Base-by-base conservation (phyloP, 1,139 yeast genomes). In the Tardiomyces blankii region DNA sequence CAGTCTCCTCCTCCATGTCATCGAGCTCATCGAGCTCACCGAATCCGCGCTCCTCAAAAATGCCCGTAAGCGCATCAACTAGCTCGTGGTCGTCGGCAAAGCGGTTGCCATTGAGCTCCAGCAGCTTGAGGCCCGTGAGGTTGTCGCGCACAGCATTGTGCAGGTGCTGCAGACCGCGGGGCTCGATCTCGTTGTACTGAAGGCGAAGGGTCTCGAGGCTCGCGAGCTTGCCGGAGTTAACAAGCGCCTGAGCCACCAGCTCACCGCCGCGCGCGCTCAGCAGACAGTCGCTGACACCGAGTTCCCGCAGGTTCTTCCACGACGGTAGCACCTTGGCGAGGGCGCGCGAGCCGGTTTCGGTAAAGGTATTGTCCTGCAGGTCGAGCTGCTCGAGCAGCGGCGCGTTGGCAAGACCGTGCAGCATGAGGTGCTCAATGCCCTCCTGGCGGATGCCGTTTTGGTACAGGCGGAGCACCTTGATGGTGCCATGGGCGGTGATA, bases 381-480 rank as follows among this genome's bases (percentile, higher is more conserved):
- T 91, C 98, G 42, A 93, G 69, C 41, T 77, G 77, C 55, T 78
- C 73, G 58, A 91, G 74, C 38, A 75, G 69, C 32, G 70, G 68
- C 62, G 85, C 80, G 51, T 69, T 63, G 43, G 75, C 66, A 56
- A 91, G 75, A 50, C 96, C 97, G 49, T 82, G 76, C 35, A 71
- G 69, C 54, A 91, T 72, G 61, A 91, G 74, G 56, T 77, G 80
- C 52, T 82, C 75, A 49, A 91, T 80, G 55, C 98, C 98, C 49
- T 79, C 82, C 48, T 95, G 97, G 67, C 98, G 81, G 52, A 91
- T 91, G 61, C 98, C 98, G 63, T 91, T 91, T 68, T 91, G 98
- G 61, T 87, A 89, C 57, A 91, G 73, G 62, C 85, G 78, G 39
- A 91, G 80, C 49, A 75, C 82, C 64, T 81, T 73, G 60, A 93